Evolutionary conservation across 257 asterid species (phyloP), one percentile per base, ranked within the genome.

Genomic region (Rubia yunnanensis): DNA sequence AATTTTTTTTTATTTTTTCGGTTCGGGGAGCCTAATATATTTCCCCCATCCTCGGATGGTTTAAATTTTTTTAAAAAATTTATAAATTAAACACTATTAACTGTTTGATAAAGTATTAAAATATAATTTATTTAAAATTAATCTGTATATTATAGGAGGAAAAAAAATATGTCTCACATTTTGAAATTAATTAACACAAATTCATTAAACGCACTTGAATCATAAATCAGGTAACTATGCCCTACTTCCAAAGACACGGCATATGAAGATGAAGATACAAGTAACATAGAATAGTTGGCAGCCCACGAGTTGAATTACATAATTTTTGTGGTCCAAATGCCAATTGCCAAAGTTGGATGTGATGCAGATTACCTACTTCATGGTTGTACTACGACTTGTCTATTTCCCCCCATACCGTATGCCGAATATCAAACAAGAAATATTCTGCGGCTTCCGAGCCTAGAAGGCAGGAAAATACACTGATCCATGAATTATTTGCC

Each of bases 281-380:
- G 9, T 35, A n/a, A 8, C 39, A 35, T 4, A 6, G 6, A 36
- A 27, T 22, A 38, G 66, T 62, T 39, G 66, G 66, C 46, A 23
- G 39, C 13, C 23, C 18, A 39, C 39, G 11, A 65, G 17, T 18
- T 39, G 3, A 30, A 28, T 11, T 4, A 15, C 68, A 69, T 50
- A 23, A 48, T 46, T 36, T 41, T 26, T 18, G 48, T 62, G 69
- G 74, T 63, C 74, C 74, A 63, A 26, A n/a, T 28, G 4, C 69
- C 46, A 64, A 28, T 64, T 18, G 58, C 44, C 44, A 18, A 46
- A 23, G 49, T 13, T 26, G 61, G 61, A 50, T 65, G 70, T 50
- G 70, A 65, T 49, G 49, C 49, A 65, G 49, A 65, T 50, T 65
- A 65, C 70, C 70, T 65, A 65, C 60, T 65, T 20, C 18, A 20